phyloP scores from a whole-genome alignment of 768 basidiomycete species.

The Strobilomyces echinocephalus region DNA sequence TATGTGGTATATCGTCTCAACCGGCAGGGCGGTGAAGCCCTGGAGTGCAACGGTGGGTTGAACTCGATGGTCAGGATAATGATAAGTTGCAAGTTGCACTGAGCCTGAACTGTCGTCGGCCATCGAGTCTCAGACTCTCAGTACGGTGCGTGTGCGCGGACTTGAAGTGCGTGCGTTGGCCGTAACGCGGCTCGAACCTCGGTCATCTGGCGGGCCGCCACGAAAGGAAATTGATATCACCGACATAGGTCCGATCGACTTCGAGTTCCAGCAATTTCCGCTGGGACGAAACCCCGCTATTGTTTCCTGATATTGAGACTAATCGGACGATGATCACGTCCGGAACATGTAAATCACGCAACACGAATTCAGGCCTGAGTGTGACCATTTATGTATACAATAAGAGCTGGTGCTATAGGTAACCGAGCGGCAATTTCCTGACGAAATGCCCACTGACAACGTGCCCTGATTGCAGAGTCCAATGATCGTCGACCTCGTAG shows the following conservation, averaged over 20 bases:
- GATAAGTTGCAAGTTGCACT: background rate
- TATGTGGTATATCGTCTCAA: slow-evolving; percentile 16
- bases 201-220: too few relatives aligned
- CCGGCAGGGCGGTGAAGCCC: slow-evolving; percentile 6
- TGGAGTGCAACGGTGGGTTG: background rate
- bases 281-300: background rate
- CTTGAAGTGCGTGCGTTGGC: too few relatives aligned
- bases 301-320: background rate
- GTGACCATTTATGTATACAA: slow-evolving; percentile 1
- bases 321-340: background rate
- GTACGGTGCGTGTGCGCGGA: too few relatives aligned
- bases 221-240: too few relatives aligned
- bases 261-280: background rate
- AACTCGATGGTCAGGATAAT: background rate
- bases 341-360: background rate
- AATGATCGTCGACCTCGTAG: background rate
- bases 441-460: slow-evolving; percentile 1
- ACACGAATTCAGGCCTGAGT: slow-evolving; percentile 11
- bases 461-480: slow-evolving; percentile 2
- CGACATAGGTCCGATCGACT: too few relatives aligned
- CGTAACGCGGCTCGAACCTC: too few relatives aligned
- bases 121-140: background rate
- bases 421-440: slow-evolving; percentile 4
- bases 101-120: background rate
- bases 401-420: background rate